phyloP scores from a whole-genome alignment of 352 stramenopile genomes.

The Phytophthora palmivora region DNA sequence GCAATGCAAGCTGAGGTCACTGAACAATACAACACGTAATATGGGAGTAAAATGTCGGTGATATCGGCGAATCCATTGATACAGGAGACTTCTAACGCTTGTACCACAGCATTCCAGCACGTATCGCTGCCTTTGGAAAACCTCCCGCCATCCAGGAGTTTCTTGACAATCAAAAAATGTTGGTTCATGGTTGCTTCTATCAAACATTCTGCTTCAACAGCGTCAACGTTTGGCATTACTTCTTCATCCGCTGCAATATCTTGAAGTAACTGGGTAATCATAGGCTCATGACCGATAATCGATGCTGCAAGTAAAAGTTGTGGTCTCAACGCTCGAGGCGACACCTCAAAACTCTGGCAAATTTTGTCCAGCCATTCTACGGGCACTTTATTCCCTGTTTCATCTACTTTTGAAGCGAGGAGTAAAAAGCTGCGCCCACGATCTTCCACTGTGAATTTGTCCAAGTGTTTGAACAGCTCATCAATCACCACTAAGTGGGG shows the following conservation, averaged over 20 bases:
- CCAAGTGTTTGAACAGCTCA: constrained; percentile 23
- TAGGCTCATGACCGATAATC: constrained; percentile 21
- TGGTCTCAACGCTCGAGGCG: constrained; percentile 8
- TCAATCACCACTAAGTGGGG: constrained; percentile 7
- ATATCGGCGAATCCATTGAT: constrained; percentile 19
- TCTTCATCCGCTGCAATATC: constrained; percentile 17
- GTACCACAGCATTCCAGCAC: constrained; percentile 15
- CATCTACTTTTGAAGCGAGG: constrained; percentile 16
- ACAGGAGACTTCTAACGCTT: constrained; percentile 31
- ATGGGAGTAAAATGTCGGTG: constrained; percentile 26
- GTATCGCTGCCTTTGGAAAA: constrained; percentile 23
- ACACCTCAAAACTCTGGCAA: constrained; percentile 16
- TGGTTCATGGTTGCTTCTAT: constrained; percentile 27
- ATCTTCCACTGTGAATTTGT: constrained; percentile 30
- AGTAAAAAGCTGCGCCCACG: constrained; percentile 33
- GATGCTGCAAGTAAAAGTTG: constrained; percentile 30
- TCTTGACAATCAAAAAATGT: constrained; percentile 13
- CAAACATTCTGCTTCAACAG: constrained; percentile 25
- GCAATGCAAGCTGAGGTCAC: not conserved
- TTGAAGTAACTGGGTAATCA: constrained; percentile 24
- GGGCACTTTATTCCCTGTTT: constrained; percentile 7
- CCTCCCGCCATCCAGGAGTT: constrained; percentile 13
- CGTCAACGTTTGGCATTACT: constrained; percentile 8
- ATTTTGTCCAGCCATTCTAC: constrained; percentile 17
- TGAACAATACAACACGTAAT: constrained; percentile 26